Evolutionary conservation across 2,329 filamentous ascomycete species (phyloP).

Genomic region (Colletotrichum tropicale): DNA sequence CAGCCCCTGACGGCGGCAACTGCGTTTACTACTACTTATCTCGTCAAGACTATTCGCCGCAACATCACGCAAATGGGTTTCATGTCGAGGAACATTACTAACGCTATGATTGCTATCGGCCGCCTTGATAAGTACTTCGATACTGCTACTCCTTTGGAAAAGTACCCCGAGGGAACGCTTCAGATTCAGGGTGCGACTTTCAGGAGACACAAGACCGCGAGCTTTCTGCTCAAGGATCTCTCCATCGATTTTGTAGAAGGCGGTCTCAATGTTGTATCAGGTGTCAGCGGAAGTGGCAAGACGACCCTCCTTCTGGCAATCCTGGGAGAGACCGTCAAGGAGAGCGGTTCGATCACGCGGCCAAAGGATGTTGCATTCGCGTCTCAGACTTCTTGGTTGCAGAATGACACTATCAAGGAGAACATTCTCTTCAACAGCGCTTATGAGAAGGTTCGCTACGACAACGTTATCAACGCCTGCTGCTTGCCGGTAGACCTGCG

Average conservation of each 20-base stretch:
- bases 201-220: slow-evolving; percentile 52
- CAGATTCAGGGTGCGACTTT: slow-evolving; percentile 52
- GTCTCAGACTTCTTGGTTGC: slow-evolving; percentile 62
- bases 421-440: slow-evolving; percentile 60
- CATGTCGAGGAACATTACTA: slow-evolving; percentile 44
- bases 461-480: slow-evolving; percentile 59
- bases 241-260: slow-evolving; percentile 57
- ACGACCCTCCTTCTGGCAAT: slow-evolving; percentile 59
- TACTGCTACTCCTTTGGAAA: slow-evolving; percentile 50
- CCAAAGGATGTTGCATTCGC: slow-evolving; percentile 60
- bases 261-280: slow-evolving; percentile 58
- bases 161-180: slow-evolving; percentile 54
- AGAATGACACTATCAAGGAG: slow-evolving; percentile 58
- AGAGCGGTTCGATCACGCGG: slow-evolving; percentile 50
- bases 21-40: slow-evolving; percentile 60
- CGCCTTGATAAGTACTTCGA: slow-evolving; percentile 60
- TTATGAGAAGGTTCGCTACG: slow-evolving; percentile 58
- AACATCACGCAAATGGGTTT: slow-evolving; percentile 56
- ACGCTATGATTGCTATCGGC: slow-evolving; percentile 51
- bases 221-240: slow-evolving; percentile 53
- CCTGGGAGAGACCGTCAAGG: slow-evolving; percentile 58
- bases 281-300: slow-evolving; percentile 61
- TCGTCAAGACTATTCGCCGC: slow-evolving; percentile 57
- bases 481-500: slow-evolving; percentile 55
- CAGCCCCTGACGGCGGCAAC: slow-evolving; percentile 57